Conservation (phyloP, 73 alveolate species). For the Paramecium biaurelia region DNA sequence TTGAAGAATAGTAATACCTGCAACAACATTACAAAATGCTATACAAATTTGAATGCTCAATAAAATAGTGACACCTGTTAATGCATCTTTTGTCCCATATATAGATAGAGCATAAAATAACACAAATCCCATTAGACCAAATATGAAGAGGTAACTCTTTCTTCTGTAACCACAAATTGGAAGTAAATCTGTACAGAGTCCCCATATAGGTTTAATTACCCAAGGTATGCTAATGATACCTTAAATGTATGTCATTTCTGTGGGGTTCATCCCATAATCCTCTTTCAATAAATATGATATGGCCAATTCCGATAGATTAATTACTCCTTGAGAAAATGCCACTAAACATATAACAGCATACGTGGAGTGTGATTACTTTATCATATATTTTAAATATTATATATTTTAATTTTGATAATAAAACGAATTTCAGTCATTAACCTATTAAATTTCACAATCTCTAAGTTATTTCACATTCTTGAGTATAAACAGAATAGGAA, state of each 20-base stretch:
- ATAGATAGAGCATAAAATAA: conserved; percentile 72
- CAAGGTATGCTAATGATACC: conserved; percentile 73
- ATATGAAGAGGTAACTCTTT: conserved; percentile 80
- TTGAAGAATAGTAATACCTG: neutral
- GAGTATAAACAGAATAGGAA: neutral
- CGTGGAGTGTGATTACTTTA: conserved; percentile 7
- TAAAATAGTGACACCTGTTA: neutral
- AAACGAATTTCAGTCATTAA: neutral
- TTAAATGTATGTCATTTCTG: conserved; percentile 60
- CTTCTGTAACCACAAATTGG: conserved; percentile 87
- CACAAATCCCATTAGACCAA: conserved; percentile 69
- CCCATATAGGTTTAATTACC: conserved; percentile 94
- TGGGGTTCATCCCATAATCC: conserved; percentile 66
- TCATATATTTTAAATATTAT: neutral
- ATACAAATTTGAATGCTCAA: conserved; percentile 10
- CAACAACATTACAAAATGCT: conserved; percentile 54
- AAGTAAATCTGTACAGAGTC: conserved; percentile 90
- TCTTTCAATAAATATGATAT: conserved; percentile 62
- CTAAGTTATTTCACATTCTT: neutral
- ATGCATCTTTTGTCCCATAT: conserved; percentile 5
- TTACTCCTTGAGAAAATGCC: conserved; percentile 59
- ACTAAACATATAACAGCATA: conserved; percentile 34
- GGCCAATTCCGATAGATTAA: conserved; percentile 67
- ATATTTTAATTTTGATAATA: neutral
- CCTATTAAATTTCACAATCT: neutral